Conservation (phyloP, 2,329 filamentous ascomycete genomes). For the Fusarium burgessii region DNA sequence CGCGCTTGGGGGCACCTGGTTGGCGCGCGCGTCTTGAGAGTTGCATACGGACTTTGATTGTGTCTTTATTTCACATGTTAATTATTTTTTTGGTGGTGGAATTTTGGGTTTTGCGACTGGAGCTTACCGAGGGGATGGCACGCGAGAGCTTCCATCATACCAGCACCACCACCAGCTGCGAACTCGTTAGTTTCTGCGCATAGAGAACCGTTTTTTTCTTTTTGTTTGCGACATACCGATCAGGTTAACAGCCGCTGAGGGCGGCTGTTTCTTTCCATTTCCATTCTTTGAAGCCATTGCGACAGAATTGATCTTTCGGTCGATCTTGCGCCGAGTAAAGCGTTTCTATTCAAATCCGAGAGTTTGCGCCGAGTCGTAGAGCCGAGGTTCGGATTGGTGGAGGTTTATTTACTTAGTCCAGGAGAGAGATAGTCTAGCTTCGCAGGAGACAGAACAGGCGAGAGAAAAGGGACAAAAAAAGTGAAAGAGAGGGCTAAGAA, state of each 20-base stretch:
- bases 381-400: constrained; percentile 41
- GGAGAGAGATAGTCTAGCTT: not conserved
- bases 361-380: constrained; percentile 29
- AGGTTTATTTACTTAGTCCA: constrained; percentile 11
- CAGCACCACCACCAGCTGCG: constrained; percentile 91
- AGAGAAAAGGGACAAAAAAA: constrained; percentile 1
- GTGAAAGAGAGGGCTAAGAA: constrained; percentile 9
- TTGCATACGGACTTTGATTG: constrained; percentile 99
- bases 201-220: too few relatives aligned
- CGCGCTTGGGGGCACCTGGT: constrained; percentile 86
- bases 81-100: not conserved
- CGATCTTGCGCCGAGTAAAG: constrained; percentile 5
- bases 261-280: constrained; percentile 73
- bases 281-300: constrained; percentile 51
- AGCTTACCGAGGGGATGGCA: constrained; percentile 90
- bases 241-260: constrained; percentile 89
- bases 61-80: constrained; percentile 67
- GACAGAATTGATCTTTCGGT: constrained; percentile 9
- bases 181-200: constrained; percentile 26
- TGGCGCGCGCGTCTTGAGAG: constrained; percentile 86
- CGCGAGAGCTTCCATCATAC: constrained; percentile 98
- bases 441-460: not conserved
- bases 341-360: not conserved
- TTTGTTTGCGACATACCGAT: constrained; percentile 72
- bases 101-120: constrained; percentile 7